phyloP scores from a whole-genome alignment of 306 rosid genomes.

The Fragaria vesca region DNA sequence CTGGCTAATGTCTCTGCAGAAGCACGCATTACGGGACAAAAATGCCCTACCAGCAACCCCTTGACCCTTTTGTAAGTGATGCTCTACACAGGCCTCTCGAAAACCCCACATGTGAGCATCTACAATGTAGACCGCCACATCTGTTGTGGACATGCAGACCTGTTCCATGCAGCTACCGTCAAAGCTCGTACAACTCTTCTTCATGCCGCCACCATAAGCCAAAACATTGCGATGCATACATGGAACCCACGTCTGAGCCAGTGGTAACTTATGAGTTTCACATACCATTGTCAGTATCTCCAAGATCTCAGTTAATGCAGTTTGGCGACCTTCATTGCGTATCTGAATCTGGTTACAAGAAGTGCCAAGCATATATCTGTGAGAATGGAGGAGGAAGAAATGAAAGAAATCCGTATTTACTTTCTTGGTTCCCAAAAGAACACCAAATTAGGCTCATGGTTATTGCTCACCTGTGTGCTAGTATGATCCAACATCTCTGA shows the following conservation, averaged over 20 bases:
- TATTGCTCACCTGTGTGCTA: slow-evolving; percentile 55
- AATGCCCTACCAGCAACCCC: slow-evolving; percentile 89
- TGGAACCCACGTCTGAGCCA: slow-evolving; percentile 99
- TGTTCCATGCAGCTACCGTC: slow-evolving; percentile 81
- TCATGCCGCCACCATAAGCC: slow-evolving; percentile 75
- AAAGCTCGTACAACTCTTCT: slow-evolving; percentile 73
- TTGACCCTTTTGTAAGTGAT: slow-evolving; percentile 90
- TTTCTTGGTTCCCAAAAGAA: slow-evolving; percentile 21
- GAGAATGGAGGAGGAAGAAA: slow-evolving; percentile 51
- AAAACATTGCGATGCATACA: slow-evolving; percentile 79
- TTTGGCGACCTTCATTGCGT: slow-evolving; percentile 77
- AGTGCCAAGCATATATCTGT: slow-evolving; percentile 78
- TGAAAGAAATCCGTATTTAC: slow-evolving; percentile 34
- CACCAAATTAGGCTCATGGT: slow-evolving; percentile 24
- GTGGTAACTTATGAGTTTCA: slow-evolving; percentile 79
- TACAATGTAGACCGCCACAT: slow-evolving; percentile 68
- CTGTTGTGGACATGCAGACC: slow-evolving; percentile 87
- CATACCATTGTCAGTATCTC: slow-evolving; percentile 72
- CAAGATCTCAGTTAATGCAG: slow-evolving; percentile 76
- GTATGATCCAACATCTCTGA: slow-evolving; percentile 67
- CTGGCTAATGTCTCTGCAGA: slow-evolving; percentile 61
- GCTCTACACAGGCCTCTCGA: slow-evolving; percentile 83
- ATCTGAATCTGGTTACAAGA: slow-evolving; percentile 72
- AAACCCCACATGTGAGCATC: slow-evolving; percentile 86
- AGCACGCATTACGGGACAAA: slow-evolving; percentile 60